A percentile compares a stretch with the other conserved stretches of the same genome.
Conservation (phyloP, 345 rosid genomes). For the Theobroma cacao region DNA sequence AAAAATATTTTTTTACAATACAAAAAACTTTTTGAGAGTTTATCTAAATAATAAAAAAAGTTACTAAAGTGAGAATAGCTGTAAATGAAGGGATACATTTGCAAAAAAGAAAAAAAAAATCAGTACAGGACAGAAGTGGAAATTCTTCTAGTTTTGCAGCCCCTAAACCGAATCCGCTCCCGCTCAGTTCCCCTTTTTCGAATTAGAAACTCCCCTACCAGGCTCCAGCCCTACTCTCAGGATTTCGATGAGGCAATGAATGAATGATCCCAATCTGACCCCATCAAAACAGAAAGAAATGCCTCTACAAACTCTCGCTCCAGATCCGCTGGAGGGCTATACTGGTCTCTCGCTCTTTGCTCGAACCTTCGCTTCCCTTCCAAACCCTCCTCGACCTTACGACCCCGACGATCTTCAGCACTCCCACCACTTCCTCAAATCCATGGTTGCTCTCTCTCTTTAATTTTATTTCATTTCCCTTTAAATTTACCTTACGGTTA, state of each 20-base stretch:
- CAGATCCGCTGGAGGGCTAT: constrained; percentile 54
- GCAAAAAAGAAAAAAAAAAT: not conserved
- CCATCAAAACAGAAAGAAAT: not conserved
- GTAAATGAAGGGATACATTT: not conserved
- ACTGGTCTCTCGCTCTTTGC: constrained; percentile 63
- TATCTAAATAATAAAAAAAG: too few species aligned
- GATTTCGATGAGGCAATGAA: too few species aligned
- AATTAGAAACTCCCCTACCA: not conserved
- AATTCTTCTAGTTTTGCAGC: too few species aligned
- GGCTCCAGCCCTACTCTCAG: not conserved
- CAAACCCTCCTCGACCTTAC: constrained; percentile 27
- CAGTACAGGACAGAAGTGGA: too few species aligned
- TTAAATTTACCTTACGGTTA: not conserved
- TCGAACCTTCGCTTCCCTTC: constrained; percentile 48
- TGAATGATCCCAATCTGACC: not conserved
- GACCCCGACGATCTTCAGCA: constrained; percentile 41
- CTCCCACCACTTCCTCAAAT: constrained; percentile 53
- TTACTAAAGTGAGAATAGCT: too few species aligned
- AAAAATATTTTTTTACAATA: too few species aligned
- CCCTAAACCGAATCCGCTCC: not conserved
- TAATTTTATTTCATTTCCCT: not conserved
- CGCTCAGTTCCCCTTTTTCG: not conserved
- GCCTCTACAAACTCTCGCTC: not conserved
- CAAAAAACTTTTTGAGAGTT: too few species aligned
- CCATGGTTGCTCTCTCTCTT: constrained; percentile 35